Base-by-base conservation (phyloP, 2,329 filamentous ascomycete genomes). In the Saccharata proteae region DNA sequence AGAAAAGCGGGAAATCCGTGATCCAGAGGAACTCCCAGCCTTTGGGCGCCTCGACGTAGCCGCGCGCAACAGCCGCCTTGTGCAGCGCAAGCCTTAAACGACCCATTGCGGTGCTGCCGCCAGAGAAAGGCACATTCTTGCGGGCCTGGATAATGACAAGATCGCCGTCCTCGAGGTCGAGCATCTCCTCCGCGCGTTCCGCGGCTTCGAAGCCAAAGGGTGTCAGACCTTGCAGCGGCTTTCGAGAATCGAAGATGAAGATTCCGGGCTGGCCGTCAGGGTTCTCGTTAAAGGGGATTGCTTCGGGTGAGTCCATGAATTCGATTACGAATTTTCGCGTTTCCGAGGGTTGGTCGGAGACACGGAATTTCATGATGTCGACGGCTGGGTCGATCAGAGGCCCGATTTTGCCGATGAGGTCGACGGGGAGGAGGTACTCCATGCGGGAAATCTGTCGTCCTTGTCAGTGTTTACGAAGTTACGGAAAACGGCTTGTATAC, bases 1-100 rank as follows among this genome's bases (percentile, higher is more conserved):
- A 85, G 60, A 98, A 98, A 45, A 98, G 74, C 9, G 90, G 90
- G 50, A 98, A 98, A 37, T 88, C 75, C 1, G 71, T 79, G 9
- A 98, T 71, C 90, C 90, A 98, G 34, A 80, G 67, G 54, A 86
- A 88, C 37, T 65, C 64, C 59, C 71, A 85, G 35, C 64, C 64
- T 9, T 52, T 48, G 0, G 48, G 64, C 0, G 59, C 52, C 0
- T 58, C 45, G 13, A 83, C 60, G 18, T 80, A 60, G 1, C 63
- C 68, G 16, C 69, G 56, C n/a, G 71, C 65, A 0, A 86, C 69
- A 3, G 82, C 79, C 6, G 67, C 62, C 36, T 74, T 71, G 60
- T 85, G 77, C 0, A 93, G 55, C 1, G 75, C 69, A 4, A 67
- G 71, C 19, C 86, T 75, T 4, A 93, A 58, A 30, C 77, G 75